These are phyloP conservation scores for Globisporangium solare DNA, from an alignment of 352 stramenopile species.

Conservation along the genomic window DNA sequence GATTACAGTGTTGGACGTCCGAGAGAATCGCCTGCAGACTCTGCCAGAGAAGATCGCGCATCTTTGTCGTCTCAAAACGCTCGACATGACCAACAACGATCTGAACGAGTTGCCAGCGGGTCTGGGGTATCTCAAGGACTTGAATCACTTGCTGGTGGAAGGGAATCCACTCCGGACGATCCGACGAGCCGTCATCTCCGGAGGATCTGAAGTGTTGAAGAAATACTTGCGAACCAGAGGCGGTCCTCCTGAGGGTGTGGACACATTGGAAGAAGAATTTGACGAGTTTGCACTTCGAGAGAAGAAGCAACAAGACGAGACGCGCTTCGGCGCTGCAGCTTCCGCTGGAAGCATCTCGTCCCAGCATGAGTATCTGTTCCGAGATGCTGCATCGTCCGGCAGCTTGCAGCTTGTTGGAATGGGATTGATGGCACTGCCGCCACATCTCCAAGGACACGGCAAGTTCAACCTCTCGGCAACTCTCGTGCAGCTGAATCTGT, in stretches of 20 bases:
- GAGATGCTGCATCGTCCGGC: slow-evolving; percentile 51
- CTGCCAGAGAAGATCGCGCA: slow-evolving; percentile 56
- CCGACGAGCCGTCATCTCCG: slow-evolving; percentile 55
- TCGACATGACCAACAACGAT: slow-evolving; percentile 85
- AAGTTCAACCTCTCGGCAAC: slow-evolving; percentile 53
- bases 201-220: slow-evolving; percentile 66
- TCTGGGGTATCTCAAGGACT: slow-evolving; percentile 70
- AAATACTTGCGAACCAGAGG: slow-evolving; percentile 81
- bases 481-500: slow-evolving; percentile 61
- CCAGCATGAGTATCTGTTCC: slow-evolving; percentile 61
- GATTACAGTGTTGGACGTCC: slow-evolving; percentile 68
- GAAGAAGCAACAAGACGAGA: slow-evolving; percentile 37
- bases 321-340: slow-evolving; percentile 6
- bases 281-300: slow-evolving; percentile 59
- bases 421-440: slow-evolving; percentile 42
- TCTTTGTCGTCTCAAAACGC: slow-evolving; percentile 68
- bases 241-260: slow-evolving; percentile 49
- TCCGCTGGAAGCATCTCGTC: slow-evolving; percentile 13
- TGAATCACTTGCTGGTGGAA: slow-evolving; percentile 71
- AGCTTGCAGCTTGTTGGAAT: slow-evolving; percentile 50
- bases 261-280: slow-evolving; percentile 61
- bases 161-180: slow-evolving; percentile 77
- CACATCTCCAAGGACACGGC: slow-evolving; percentile 27
- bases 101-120: slow-evolving; percentile 62
- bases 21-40: slow-evolving; percentile 71